Conservation (phyloP, 345 rosid genomes). For the Gossypium stocksii region DNA sequence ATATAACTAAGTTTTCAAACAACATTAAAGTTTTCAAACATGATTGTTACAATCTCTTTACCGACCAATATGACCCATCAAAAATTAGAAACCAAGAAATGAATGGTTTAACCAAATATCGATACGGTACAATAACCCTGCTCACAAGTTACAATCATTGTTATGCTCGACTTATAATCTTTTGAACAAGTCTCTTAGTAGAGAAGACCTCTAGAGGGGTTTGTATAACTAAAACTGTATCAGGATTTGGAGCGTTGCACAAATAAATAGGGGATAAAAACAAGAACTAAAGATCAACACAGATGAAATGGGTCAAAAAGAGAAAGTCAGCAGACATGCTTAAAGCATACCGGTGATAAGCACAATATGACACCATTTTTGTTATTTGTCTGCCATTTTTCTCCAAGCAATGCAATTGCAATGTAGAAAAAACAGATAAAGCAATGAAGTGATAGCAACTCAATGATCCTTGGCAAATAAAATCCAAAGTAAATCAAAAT, state of each 20-base stretch:
- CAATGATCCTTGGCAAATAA: not conserved
- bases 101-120: not conserved
- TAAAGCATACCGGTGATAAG: conserved; percentile 69
- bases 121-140: no score
- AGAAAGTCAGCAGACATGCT: not conserved
- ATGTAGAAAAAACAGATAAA: conserved; percentile 9
- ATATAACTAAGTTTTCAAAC: no score
- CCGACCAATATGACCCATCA: not conserved
- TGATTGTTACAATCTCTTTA: not conserved
- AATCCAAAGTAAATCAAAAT: not conserved
- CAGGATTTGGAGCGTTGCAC: conserved; percentile 83
- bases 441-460: conserved; percentile 4
- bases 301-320: not conserved
- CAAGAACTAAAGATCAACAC: not conserved
- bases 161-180: no score
- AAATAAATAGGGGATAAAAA: conserved; percentile 18
- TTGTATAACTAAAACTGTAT: conserved; percentile 74
- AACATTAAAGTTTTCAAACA: not conserved
- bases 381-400: conserved; percentile 78
- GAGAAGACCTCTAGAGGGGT: conserved; percentile 75
- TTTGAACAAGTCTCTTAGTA: conserved; percentile 63
- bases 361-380: conserved; percentile 81
- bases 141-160: no score
- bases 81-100: not conserved
- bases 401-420: conserved; percentile 83